Percentiles rank a stretch among this genome's conserved stretches.
phyloP scores from a whole-genome alignment of 2,329 filamentous ascomycete species.

The Onygena corvina region DNA sequence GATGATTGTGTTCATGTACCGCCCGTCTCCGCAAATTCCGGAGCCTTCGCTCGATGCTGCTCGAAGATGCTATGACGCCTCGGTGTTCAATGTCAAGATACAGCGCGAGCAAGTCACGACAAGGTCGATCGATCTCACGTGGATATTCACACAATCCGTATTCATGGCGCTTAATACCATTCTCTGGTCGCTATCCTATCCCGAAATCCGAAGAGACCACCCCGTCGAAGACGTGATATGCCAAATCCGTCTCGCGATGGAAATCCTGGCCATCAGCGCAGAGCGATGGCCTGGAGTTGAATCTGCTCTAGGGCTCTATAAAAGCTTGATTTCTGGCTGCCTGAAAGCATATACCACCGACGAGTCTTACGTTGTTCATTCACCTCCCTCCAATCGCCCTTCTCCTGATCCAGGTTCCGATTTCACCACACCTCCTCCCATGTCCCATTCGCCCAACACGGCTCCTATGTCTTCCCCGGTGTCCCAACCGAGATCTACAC shows the following conservation, averaged over 20 bases:
- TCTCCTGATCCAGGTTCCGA: slow-evolving; percentile 32
- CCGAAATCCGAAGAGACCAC: slow-evolving; percentile 64
- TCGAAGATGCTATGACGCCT: slow-evolving; percentile 68
- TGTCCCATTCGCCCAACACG: slow-evolving; percentile 32
- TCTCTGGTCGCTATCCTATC: slow-evolving; percentile 82
- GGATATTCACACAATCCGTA: slow-evolving; percentile 80
- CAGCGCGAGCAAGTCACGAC: slow-evolving; percentile 68
- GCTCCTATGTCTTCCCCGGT: neutral
- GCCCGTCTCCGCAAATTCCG: slow-evolving; percentile 84
- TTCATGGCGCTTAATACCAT: slow-evolving; percentile 89
- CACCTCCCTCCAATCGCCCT: slow-evolving; percentile 30
- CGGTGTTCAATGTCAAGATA: slow-evolving; percentile 68
- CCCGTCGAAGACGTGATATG: slow-evolving; percentile 62
- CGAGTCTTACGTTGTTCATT: slow-evolving; percentile 41
- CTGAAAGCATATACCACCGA: slow-evolving; percentile 70
- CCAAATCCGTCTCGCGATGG: slow-evolving; percentile 61
- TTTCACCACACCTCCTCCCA: slow-evolving; percentile 28
- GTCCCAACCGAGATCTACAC: neutral
- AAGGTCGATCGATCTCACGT: slow-evolving; percentile 71
- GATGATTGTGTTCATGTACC: slow-evolving; percentile 76
- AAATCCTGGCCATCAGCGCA: slow-evolving; percentile 66
- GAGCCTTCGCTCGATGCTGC: slow-evolving; percentile 72
- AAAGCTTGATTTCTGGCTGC: slow-evolving; percentile 73
- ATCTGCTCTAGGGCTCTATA: slow-evolving; percentile 72
- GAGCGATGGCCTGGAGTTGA: slow-evolving; percentile 86